Base-by-base conservation (phyloP, 495 filamentous ascomycete species). In the Jackrogersella multiformis region DNA sequence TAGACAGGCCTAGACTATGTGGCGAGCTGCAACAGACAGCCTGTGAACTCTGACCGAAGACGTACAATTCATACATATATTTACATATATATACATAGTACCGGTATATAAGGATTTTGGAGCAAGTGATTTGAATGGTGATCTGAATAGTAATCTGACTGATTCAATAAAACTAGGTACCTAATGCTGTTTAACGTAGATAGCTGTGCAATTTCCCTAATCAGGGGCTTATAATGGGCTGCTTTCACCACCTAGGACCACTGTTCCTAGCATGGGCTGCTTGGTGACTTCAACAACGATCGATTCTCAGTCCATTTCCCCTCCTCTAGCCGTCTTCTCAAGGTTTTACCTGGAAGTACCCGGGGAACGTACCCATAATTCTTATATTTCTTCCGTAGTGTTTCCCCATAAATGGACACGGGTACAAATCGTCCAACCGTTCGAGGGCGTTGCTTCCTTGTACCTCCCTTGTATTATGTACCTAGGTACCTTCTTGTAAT, bases 271-370 rank as follows among this genome's bases (percentile, higher is more conserved):
- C 23, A 5, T 38, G 41, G n/a, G n/a, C n/a, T n/a, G n/a, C n/a
- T n/a, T n/a, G n/a, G n/a, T 49, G 42, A 64, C 60, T 56, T 57
- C 61, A 64, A 57, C 39, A 23, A 65, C 54, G 35, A 46, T 58
- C 44, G 45, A 65, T 45, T 48, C 62, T 65, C 62, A 59, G 51
- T 61, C 64, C 42, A 68, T 62, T 61, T 61, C 66, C 66, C 66
- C 60, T 69, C 66, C 54, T 49, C 59, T 69, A 68, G 45, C 53
- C 58, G 45, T 58, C 51, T 61, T n/a, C n/a, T n/a, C n/a, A n/a
- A n/a, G n/a, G n/a, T n/a, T 55, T 61, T 66, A 45, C 24, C 44
- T 41, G 34, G 24, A 28, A 46, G 36, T 44, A 45, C 20, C 38
- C 18, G 39, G 30, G 54, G 38, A 45, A 56, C 39, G 49, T 53